Evolutionary conservation across 495 filamentous ascomycete species (phyloP).

Genomic region (Neurospora sp.): DNA sequence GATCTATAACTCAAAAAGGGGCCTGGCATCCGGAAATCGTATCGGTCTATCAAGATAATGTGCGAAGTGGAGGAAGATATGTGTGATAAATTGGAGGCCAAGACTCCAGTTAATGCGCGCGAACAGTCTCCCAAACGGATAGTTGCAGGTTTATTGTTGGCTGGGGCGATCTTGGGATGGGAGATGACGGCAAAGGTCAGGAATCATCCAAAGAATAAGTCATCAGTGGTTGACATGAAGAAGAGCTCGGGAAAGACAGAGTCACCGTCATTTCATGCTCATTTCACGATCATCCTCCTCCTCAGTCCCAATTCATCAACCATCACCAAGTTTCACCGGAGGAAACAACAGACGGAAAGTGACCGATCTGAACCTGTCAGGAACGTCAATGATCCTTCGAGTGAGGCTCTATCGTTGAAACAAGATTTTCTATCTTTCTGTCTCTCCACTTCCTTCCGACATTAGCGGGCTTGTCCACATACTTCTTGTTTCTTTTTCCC

Average conservation of each 20-base stretch:
- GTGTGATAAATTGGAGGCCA: neutral
- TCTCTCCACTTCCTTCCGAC: neutral
- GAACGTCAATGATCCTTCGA: neutral
- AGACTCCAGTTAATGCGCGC: neutral
- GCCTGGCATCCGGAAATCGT: neutral
- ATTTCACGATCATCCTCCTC: neutral
- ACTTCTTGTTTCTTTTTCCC: neutral
- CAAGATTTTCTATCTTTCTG: neutral
- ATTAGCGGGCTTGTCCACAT: neutral
- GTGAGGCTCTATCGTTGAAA: neutral
- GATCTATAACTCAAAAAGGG: neutral
- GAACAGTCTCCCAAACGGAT: neutral
- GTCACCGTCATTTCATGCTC: neutral
- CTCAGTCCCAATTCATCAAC: neutral
- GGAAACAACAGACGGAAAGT: neutral
- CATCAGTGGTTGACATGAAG: neutral
- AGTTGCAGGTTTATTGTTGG: neutral
- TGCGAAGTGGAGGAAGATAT: neutral
- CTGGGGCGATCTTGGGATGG: neutral
- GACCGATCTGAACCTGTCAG: neutral
- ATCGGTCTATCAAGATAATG: neutral
- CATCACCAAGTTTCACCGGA: neutral
- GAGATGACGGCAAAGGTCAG: neutral
- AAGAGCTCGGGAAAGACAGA: neutral
- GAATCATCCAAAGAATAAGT: neutral